Conservation (phyloP, 495 filamentous ascomycete species). For the Lophiotrema nucula region DNA sequence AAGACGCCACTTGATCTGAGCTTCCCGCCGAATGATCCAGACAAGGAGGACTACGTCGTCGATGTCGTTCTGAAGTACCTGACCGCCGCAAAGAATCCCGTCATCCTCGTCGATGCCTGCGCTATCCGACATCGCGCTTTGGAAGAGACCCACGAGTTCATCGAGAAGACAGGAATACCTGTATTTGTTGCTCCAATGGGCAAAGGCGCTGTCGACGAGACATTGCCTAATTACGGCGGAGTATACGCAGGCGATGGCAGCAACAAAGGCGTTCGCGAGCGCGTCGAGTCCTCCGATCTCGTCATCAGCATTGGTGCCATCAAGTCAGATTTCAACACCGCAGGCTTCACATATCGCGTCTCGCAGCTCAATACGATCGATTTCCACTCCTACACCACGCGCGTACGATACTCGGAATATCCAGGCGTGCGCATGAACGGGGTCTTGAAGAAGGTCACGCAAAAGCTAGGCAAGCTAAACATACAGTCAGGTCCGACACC, state of each 20-base stretch:
- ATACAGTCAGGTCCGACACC: constrained; percentile 41
- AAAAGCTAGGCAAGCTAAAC: constrained; percentile 57
- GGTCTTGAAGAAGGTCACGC: constrained; percentile 72
- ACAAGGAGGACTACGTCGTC: constrained; percentile 81
- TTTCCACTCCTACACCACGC: constrained; percentile 75
- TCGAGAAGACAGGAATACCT: constrained; percentile 73
- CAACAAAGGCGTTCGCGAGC: constrained; percentile 64
- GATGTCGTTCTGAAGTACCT: constrained; percentile 75
- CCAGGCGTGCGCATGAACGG: constrained; percentile 82
- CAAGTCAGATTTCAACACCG: constrained; percentile 87
- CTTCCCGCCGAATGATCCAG: constrained; percentile 62
- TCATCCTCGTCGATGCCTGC: constrained; percentile 90
- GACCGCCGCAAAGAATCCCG: constrained; percentile 69
- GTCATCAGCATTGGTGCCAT: constrained; percentile 82
- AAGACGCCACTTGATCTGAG: constrained; percentile 66
- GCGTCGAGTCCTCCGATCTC: constrained; percentile 77
- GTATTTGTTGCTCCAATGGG: constrained; percentile 91
- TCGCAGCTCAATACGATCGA: constrained; percentile 83
- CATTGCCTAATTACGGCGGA: constrained; percentile 71
- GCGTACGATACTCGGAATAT: constrained; percentile 61
- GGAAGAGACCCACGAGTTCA: constrained; percentile 72
- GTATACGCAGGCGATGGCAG: constrained; percentile 86
- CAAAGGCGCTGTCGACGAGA: constrained; percentile 83
- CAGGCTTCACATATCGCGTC: constrained; percentile 82
- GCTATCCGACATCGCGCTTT: constrained; percentile 74